Conservation (phyloP, 176 grass and related monocot species). For the Metroxylon sagu region DNA sequence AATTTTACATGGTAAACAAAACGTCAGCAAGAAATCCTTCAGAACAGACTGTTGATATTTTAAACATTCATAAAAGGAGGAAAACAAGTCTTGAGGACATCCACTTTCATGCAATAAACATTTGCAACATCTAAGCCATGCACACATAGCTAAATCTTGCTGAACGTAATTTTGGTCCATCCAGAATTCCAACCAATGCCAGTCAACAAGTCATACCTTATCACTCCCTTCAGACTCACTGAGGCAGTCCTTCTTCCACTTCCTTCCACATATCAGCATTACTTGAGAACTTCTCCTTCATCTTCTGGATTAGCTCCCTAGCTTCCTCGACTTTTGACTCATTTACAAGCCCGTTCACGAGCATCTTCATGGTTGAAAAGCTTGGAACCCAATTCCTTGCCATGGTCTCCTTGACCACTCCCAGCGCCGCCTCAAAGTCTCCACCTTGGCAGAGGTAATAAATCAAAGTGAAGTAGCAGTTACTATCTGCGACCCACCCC, state of each 20-base stretch:
- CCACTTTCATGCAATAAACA: too few relatives aligned
- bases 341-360: constrained; percentile 64
- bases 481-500: constrained; percentile 29
- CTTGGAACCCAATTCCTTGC: constrained; percentile 51
- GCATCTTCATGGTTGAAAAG: constrained; percentile 88
- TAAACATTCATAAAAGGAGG: too few relatives aligned
- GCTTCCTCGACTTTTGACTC: constrained; percentile 62
- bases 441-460: constrained; percentile 49
- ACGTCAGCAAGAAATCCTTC: too few relatives aligned
- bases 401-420: constrained; percentile 41
- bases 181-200: too few relatives aligned
- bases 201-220: neutral
- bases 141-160: too few relatives aligned
- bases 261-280: constrained; percentile 65
- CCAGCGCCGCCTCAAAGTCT: constrained; percentile 59
- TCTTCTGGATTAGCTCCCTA: constrained; percentile 58
- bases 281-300: constrained; percentile 74
- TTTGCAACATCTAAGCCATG: too few relatives aligned
- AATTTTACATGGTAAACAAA: too few relatives aligned
- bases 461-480: constrained; percentile 42
- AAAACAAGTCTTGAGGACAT: too few relatives aligned
- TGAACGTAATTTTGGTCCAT: too few relatives aligned
- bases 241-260: constrained; percentile 59
- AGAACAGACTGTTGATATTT: too few relatives aligned
- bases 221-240: constrained; percentile 18